Conservation (phyloP, 192 early-diverging fungal genomes). For the Backusella westeae region DNA sequence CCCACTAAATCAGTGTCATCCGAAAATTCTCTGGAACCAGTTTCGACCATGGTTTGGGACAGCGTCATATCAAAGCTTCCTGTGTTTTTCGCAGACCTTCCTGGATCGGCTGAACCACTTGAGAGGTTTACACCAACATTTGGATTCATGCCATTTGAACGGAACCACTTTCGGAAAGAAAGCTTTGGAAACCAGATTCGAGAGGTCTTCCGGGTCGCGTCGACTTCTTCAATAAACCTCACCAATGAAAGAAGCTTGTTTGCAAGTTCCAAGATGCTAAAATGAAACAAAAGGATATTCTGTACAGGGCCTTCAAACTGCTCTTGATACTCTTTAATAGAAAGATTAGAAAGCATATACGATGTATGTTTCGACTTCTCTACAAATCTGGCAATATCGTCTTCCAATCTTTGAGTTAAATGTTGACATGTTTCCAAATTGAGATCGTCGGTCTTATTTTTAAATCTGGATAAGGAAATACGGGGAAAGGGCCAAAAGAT, state of each 20-base stretch:
- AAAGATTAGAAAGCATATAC: neutral
- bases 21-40: neutral
- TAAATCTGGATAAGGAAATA: neutral
- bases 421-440: neutral
- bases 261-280: neutral
- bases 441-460: neutral
- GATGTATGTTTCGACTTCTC: neutral
- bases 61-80: neutral
- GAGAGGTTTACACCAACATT: neutral
- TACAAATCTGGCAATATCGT: neutral
- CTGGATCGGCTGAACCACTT: neutral
- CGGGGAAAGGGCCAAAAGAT: conserved; percentile 13
- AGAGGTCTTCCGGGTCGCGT: neutral
- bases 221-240: conserved; percentile 3
- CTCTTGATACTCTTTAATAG: conserved; percentile 6
- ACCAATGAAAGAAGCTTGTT: neutral
- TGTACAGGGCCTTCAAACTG: neutral
- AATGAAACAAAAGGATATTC: conserved; percentile 8
- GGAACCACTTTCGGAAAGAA: conserved; percentile 14
- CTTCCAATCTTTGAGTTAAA: neutral
- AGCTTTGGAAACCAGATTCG: conserved; percentile 15
- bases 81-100: neutral
- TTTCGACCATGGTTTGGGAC: neutral
- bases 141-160: neutral
- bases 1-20: neutral